phyloP scores from a whole-genome alignment of 495 filamentous ascomycete species.

The Lasiosphaeria ovina region DNA sequence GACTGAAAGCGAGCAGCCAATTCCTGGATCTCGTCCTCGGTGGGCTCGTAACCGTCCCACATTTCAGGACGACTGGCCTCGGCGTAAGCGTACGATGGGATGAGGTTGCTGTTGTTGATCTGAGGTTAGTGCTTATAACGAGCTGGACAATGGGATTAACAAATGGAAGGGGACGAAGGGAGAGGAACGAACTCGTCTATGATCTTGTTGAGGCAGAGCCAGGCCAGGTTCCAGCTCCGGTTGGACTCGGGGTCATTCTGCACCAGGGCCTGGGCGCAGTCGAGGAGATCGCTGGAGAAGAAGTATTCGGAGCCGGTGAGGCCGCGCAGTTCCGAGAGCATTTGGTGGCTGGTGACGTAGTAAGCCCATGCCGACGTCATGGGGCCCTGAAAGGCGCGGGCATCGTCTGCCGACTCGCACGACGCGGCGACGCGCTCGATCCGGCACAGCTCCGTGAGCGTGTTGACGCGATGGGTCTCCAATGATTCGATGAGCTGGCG shows the following conservation, averaged over 20 bases:
- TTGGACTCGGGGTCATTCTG: slow-evolving; percentile 61
- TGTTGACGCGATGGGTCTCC: slow-evolving; percentile 65
- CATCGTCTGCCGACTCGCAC: slow-evolving; percentile 54
- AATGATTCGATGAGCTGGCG: slow-evolving; percentile 53
- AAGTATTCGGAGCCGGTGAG: slow-evolving; percentile 65
- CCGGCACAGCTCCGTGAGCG: slow-evolving; percentile 69
- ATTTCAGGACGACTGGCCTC: slow-evolving; percentile 65
- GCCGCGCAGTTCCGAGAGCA: slow-evolving; percentile 68
- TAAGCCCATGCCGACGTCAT: slow-evolving; percentile 72
- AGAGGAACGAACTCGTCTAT: slow-evolving; percentile 57
- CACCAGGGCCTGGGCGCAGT: slow-evolving; percentile 66
- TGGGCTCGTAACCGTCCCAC: slow-evolving; percentile 66
- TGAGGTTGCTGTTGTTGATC: slow-evolving; percentile 36
- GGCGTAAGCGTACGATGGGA: slow-evolving; percentile 56
- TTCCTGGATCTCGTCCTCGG: slow-evolving; percentile 52
- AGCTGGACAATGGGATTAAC: not conserved
- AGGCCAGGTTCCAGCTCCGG: slow-evolving; percentile 75
- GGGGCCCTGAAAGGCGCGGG: slow-evolving; percentile 51
- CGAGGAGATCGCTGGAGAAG: slow-evolving; percentile 65
- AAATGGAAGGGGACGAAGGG: not conserved
- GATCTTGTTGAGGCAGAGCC: slow-evolving; percentile 70
- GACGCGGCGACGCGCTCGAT: slow-evolving; percentile 64
- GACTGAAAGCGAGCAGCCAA: slow-evolving; percentile 61
- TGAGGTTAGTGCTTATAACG: not conserved
- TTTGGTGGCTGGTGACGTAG: slow-evolving; percentile 70